These are phyloP conservation scores for Aciculosporium take DNA, from an alignment of 2,329 filamentous ascomycete species.

Conservation along the genomic window DNA sequence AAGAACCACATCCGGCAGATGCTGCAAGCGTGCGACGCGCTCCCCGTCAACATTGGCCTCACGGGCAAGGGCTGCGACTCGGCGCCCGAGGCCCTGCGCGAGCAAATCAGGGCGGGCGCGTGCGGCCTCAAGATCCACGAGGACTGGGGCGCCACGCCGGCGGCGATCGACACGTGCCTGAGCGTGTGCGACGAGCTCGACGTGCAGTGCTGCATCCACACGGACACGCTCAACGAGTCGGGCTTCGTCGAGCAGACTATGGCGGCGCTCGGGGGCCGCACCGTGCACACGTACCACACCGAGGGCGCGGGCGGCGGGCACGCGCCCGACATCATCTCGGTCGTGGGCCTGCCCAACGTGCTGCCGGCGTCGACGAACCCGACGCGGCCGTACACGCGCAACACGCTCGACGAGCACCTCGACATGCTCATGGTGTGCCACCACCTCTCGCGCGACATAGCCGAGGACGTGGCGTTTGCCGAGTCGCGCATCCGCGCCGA, in stretches of 20 bases:
- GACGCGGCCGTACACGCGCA: constrained; percentile 76
- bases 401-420: constrained; percentile 90
- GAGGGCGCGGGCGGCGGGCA: constrained; percentile 92
- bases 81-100: constrained; percentile 51
- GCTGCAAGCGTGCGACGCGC: constrained; percentile 69
- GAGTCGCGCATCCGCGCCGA: constrained; percentile 89
- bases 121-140: constrained; percentile 91
- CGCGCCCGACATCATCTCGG: constrained; percentile 88
- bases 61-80: constrained; percentile 91
- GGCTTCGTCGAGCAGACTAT: constrained; percentile 94
- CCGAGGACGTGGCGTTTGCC: constrained; percentile 90
- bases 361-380: constrained; percentile 86
- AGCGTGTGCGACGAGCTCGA: constrained; percentile 80
- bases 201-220: constrained; percentile 88
- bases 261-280: constrained; percentile 67
- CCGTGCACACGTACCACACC: constrained; percentile 94
- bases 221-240: constrained; percentile 89
- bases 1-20: constrained; percentile 73
- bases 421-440: constrained; percentile 99
- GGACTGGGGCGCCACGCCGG: constrained; percentile 87
- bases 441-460: constrained; percentile 81
- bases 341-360: constrained; percentile 79
- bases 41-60: constrained; percentile 81
- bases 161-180: constrained; percentile 79
- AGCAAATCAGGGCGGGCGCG: constrained; percentile 71